Conservation (phyloP, 495 filamentous ascomycete genomes). For the Xylaria bambusicola region DNA sequence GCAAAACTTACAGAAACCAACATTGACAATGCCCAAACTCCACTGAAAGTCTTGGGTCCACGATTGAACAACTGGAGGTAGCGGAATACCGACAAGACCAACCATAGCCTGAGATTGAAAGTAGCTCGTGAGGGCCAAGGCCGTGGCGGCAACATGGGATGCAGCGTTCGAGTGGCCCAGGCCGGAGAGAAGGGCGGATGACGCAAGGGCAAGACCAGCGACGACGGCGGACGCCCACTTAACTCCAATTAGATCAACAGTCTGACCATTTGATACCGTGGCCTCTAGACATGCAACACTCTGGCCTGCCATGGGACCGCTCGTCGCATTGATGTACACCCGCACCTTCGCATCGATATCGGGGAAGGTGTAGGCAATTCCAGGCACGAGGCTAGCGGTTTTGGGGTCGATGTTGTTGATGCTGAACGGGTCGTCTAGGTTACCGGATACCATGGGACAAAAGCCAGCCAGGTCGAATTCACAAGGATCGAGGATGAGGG, state of each 20-base stretch:
- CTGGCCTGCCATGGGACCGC: conserved; percentile 40
- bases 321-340: conserved; percentile 75
- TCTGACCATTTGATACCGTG: conserved; percentile 85
- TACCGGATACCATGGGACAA: conserved; percentile 89
- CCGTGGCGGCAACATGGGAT: conserved; percentile 91
- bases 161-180: conserved; percentile 94
- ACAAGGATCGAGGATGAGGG: conserved; percentile 74
- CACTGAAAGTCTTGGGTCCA: conserved; percentile 99
- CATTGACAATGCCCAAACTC: conserved; percentile 94
- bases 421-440: conserved; percentile 71
- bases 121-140: conserved; percentile 88
- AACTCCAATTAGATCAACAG: conserved; percentile 85
- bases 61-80: conserved; percentile 85
- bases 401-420: conserved; percentile 54
- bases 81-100: conserved; percentile 77
- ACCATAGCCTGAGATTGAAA: conserved; percentile 96
- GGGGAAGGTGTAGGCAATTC: conserved; percentile 86
- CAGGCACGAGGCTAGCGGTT: conserved; percentile 66
- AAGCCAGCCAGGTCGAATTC: conserved; percentile 66
- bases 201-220: conserved; percentile 78
- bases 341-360: conserved; percentile 89
- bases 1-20: conserved; percentile 57
- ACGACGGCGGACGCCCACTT: conserved; percentile 91
- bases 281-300: conserved; percentile 88
- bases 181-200: conserved; percentile 78